Conservation (phyloP, 208 protist species). For the Trypanosoma scelopori region DNA sequence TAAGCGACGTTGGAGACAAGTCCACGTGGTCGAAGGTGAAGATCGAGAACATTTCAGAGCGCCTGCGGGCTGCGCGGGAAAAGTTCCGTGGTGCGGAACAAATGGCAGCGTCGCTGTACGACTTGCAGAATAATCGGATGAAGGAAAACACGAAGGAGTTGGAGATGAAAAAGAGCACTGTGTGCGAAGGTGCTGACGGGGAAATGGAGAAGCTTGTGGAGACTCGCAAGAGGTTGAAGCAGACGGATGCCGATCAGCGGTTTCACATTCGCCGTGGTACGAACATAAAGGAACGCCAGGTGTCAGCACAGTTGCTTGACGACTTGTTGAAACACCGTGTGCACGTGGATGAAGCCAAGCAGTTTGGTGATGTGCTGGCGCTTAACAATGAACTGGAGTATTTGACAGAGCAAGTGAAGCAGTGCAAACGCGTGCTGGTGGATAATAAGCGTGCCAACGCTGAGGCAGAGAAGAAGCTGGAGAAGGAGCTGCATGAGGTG, state of each 20-base stretch:
- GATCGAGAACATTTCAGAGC: constrained; percentile 42
- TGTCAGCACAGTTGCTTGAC: constrained; percentile 40
- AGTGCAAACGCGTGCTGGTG: constrained; percentile 64
- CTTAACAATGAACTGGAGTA: constrained; percentile 58
- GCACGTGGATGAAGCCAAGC: constrained; percentile 45
- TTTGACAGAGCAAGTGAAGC: constrained; percentile 66
- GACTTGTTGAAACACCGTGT: constrained; percentile 48
- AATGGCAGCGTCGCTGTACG: constrained; percentile 45
- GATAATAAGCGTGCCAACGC: constrained; percentile 43
- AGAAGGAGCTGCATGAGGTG: constrained; percentile 48
- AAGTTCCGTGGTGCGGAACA: constrained; percentile 33
- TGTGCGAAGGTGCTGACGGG: constrained; percentile 50
- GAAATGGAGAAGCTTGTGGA: constrained; percentile 70
- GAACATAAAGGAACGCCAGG: constrained; percentile 22
- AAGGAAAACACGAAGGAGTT: constrained; percentile 72
- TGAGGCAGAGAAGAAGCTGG: constrained; percentile 37
- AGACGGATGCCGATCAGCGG: constrained; percentile 64
- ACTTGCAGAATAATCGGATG: constrained; percentile 57
- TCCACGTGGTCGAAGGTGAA: constrained; percentile 40
- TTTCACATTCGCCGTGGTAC: constrained; percentile 79
- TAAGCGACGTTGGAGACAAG: constrained; percentile 37
- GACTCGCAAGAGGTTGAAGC: constrained; percentile 43
- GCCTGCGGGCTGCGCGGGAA: constrained; percentile 36
- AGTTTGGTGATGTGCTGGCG: constrained; percentile 40
- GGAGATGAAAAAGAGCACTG: constrained; percentile 56